Evolutionary conservation across 2,329 filamentous ascomycete genomes (phyloP).

Genomic region (Fusarium sp.): DNA sequence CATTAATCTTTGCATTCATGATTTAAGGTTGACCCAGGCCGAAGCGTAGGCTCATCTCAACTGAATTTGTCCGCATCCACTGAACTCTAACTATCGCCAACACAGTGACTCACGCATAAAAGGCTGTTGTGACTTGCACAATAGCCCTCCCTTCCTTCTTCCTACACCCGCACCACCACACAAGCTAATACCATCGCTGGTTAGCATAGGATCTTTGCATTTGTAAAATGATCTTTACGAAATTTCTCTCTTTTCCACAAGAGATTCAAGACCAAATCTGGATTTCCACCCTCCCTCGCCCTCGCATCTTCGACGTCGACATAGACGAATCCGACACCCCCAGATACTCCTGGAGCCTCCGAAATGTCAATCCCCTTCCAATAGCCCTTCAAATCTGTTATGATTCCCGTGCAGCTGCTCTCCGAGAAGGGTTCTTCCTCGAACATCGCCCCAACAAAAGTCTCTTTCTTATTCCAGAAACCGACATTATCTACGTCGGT

Average conservation of each 20-base stretch:
- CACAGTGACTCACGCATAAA: too few species aligned
- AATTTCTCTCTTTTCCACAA: conserved; percentile 30
- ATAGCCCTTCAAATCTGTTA: conserved; percentile 39
- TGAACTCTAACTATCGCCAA: too few species aligned
- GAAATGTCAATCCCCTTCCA: conserved; percentile 40
- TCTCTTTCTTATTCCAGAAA: conserved; percentile 45
- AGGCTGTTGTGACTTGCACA: too few species aligned
- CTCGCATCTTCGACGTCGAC: conserved; percentile 49
- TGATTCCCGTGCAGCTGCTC: conserved; percentile 46
- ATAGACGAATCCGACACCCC: neutral
- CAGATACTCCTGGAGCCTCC: conserved; percentile 20
- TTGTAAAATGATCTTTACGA: neutral
- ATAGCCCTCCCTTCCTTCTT: too few species aligned
- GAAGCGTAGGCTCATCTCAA: too few species aligned
- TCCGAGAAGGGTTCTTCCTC: conserved; percentile 47
- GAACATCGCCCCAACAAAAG: conserved; percentile 24
- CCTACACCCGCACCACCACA: too few species aligned
- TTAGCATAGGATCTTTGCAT: neutral
- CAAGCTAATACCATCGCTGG: too few species aligned
- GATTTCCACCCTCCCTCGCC: conserved; percentile 43
- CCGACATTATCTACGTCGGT: conserved; percentile 49
- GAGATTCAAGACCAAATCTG: conserved; percentile 50
- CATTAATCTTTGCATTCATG: neutral
- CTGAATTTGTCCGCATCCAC: too few species aligned
- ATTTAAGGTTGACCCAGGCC: too few species aligned